A percentile compares a stretch with the other conserved stretches of the same genome.
These are phyloP conservation scores for Entamoeba invadens DNA, from an alignment of 208 protist genomes.

Conservation along the genomic window DNA sequence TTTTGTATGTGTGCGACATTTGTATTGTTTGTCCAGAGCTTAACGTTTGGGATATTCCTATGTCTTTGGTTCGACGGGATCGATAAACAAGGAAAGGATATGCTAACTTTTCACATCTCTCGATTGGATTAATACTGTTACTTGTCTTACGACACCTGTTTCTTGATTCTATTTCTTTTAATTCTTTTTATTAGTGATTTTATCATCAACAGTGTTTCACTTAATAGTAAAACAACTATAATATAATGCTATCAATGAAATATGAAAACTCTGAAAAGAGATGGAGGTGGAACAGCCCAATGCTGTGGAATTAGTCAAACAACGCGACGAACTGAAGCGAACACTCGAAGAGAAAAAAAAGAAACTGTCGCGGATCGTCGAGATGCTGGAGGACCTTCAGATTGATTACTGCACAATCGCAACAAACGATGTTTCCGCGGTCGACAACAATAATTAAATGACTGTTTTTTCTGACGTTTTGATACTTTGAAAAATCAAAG, in stretches of 20 bases:
- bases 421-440: not conserved
- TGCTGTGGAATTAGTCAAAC: not conserved
- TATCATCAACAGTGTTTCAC: too few relatives aligned
- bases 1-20: not conserved
- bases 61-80: not conserved
- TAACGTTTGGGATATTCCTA: not conserved
- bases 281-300: not conserved
- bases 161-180: too few relatives aligned
- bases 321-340: not conserved
- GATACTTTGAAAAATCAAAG: too few relatives aligned
- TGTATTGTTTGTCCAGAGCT: not conserved
- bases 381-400: not conserved
- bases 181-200: too few relatives aligned
- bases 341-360: not conserved
- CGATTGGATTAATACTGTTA: not conserved
- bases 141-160: too few relatives aligned
- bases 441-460: too few relatives aligned
- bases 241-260: too few relatives aligned
- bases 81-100: not conserved
- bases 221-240: too few relatives aligned
- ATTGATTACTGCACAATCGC: not conserved
- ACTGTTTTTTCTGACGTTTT: too few relatives aligned
- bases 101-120: not conserved
- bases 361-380: not conserved
- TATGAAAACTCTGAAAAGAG: too few relatives aligned